A percentile compares a stretch with the other conserved stretches of the same genome.
Conservation (phyloP, 805 yeast species). For the Sugiyamaella boreocaroliniensis region DNA sequence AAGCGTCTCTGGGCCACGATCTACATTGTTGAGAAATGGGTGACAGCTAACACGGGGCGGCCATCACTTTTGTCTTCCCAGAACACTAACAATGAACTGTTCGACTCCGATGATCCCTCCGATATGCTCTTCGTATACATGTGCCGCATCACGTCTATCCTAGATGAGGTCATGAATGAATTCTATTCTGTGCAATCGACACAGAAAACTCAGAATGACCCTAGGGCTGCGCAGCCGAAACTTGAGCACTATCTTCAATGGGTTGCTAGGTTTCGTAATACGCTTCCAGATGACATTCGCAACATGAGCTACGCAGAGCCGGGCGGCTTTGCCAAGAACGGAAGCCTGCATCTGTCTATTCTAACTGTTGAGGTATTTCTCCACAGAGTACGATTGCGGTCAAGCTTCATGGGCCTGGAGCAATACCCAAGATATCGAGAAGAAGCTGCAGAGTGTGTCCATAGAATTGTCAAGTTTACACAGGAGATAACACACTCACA, state of each 20-base stretch:
- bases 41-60: constrained; percentile 29
- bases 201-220: constrained; percentile 11
- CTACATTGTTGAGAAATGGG: constrained; percentile 34
- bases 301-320: constrained; percentile 23
- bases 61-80: constrained; percentile 25
- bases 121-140: constrained; percentile 28
- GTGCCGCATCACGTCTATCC: constrained; percentile 23
- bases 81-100: constrained; percentile 19
- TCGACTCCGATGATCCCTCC: constrained; percentile 20
- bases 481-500: constrained; percentile 31
- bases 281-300: constrained; percentile 23
- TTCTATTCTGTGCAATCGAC: constrained; percentile 20
- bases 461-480: constrained; percentile 26
- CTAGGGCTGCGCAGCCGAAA: constrained; percentile 5
- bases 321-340: constrained; percentile 28
- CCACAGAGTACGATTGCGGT: constrained; percentile 24
- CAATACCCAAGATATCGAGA: constrained; percentile 20
- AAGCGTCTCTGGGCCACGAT: constrained; percentile 31
- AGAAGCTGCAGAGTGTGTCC: constrained; percentile 26
- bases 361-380: constrained; percentile 28
- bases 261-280: constrained; percentile 23
- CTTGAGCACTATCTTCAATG: constrained; percentile 18
- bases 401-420: constrained; percentile 16
- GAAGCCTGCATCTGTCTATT: constrained; percentile 26
- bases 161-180: constrained; percentile 23